Evolutionary conservation across 257 asterid species (phyloP).

Genomic region (Primulina eburnea): DNA sequence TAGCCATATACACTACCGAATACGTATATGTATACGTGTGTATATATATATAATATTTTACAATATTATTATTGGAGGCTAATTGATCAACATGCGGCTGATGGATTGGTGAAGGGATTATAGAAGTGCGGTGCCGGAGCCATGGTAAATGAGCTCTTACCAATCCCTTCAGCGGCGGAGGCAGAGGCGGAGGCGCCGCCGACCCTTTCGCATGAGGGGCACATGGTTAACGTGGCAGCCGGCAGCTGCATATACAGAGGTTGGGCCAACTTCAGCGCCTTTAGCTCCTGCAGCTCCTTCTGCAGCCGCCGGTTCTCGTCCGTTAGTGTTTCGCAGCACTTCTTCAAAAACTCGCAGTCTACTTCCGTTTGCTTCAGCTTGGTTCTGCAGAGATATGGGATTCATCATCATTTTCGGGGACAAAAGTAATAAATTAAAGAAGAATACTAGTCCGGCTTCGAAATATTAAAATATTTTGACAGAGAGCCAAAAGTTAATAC

Average conservation of each 20-base stretch:
- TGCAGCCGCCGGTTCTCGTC: conserved; percentile 87
- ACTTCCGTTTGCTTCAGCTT: conserved; percentile 97
- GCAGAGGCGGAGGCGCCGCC: conserved; percentile 31
- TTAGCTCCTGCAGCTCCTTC: conserved; percentile 82
- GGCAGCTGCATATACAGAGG: conserved; percentile 84
- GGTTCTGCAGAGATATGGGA: conserved; percentile 42
- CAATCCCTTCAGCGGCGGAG: conserved; percentile 31
- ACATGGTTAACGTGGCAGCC: conserved; percentile 82
- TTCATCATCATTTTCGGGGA: not conserved
- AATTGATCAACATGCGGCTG: conserved; percentile 54
- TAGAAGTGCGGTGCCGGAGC: conserved; percentile 59
- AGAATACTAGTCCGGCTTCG: not conserved
- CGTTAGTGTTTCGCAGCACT: conserved; percentile 83
- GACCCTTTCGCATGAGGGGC: conserved; percentile 77
- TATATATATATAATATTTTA: not conserved
- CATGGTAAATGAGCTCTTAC: conserved; percentile 44
- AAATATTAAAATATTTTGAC: not conserved
- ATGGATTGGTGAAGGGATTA: conserved; percentile 51
- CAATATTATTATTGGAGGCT: not conserved
- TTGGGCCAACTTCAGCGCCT: conserved; percentile 64
- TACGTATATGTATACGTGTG: not conserved
- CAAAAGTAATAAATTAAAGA: not conserved
- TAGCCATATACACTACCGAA: not conserved
- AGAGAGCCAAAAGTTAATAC: conserved; percentile 14
- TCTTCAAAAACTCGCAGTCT: conserved; percentile 87